phyloP scores from a whole-genome alignment of 306 rosid species.

The Cucurbita maxima region DNA sequence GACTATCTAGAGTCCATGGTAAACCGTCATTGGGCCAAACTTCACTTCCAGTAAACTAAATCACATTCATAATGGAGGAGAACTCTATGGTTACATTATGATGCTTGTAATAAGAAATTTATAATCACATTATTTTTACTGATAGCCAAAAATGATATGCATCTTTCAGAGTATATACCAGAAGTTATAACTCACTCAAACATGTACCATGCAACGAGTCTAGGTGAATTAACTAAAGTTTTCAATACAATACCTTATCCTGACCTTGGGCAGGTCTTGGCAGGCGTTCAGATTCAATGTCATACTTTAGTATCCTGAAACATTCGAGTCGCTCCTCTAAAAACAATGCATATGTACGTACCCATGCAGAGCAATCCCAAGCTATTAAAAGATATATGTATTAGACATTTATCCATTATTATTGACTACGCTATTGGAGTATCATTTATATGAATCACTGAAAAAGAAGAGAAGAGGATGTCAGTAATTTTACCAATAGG shows the following conservation, averaged over 20 bases:
- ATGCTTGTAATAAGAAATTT: not conserved
- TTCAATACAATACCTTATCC: conserved; percentile 55
- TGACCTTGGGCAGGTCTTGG: conserved; percentile 79
- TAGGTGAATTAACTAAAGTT: not conserved
- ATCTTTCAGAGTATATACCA: not conserved
- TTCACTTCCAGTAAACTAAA: no score
- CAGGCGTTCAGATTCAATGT: conserved; percentile 88
- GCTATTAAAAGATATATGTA: conserved; percentile 30
- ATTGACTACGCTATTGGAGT: not conserved
- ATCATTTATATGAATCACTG: not conserved
- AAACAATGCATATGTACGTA: conserved; percentile 92
- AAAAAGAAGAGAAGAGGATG: conserved; percentile 9
- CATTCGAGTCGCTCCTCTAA: conserved; percentile 98
- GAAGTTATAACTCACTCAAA: not conserved
- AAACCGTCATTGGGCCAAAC: no score
- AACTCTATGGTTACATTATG: not conserved
- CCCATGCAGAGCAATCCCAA: conserved; percentile 99
- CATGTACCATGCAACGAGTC: not conserved
- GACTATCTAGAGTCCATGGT: no score
- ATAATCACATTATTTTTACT: not conserved
- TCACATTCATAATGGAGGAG: no score
- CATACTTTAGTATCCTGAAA: conserved; percentile 79
- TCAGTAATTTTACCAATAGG: conserved; percentile 56
- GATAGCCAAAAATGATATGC: not conserved
- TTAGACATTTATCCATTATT: not conserved